Evolutionary conservation across 2,329 filamentous ascomycete genomes (phyloP).

Genomic region (Fusarium caatingaense): DNA sequence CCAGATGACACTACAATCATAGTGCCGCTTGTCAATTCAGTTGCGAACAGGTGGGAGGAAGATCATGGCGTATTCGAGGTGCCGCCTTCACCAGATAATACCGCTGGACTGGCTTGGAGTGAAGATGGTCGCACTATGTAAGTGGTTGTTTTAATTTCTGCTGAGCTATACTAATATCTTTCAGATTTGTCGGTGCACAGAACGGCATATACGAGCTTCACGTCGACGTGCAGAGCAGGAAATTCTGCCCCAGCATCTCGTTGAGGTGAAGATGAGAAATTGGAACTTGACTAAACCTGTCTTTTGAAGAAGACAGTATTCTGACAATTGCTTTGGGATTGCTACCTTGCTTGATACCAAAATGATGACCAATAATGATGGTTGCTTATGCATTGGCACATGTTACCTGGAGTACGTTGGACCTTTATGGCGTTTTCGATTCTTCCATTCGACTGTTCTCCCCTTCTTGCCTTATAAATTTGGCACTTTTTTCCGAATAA

Average conservation of each 20-base stretch:
- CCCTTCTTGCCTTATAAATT: conserved; percentile 25
- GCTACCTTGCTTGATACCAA: conserved; percentile 32
- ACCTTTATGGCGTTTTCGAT: conserved; percentile 32
- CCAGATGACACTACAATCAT: conserved; percentile 53
- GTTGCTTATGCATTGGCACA: conserved; percentile 36
- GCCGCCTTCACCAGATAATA: conserved; percentile 65
- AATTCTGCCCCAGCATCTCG: conserved; percentile 66
- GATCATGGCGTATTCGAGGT: conserved; percentile 58
- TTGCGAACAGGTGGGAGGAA: conserved; percentile 54
- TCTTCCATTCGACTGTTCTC: conserved; percentile 12
- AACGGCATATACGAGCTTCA: conserved; percentile 81
- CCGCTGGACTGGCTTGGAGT: conserved; percentile 71
- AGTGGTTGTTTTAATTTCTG: conserved; percentile 46
- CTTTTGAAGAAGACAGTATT: conserved; percentile 17
- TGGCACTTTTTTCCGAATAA: conserved; percentile 10
- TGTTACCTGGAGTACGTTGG: conserved; percentile 38
- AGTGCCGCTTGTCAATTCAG: conserved; percentile 54
- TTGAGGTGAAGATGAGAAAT: conserved; percentile 57
- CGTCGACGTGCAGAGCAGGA: conserved; percentile 72
- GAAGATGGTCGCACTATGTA: conserved; percentile 69
- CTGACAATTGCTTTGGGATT: conserved; percentile 8
- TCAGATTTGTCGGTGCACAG: conserved; percentile 72
- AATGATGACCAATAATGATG: conserved; percentile 40
- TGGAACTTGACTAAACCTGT: neutral
- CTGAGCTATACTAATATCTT: conserved; percentile 29